Percentiles rank a stretch among this genome's conserved stretches.
phyloP scores from a whole-genome alignment of 1,284 basidiomycete species.

The Anthracocystis setariae region DNA sequence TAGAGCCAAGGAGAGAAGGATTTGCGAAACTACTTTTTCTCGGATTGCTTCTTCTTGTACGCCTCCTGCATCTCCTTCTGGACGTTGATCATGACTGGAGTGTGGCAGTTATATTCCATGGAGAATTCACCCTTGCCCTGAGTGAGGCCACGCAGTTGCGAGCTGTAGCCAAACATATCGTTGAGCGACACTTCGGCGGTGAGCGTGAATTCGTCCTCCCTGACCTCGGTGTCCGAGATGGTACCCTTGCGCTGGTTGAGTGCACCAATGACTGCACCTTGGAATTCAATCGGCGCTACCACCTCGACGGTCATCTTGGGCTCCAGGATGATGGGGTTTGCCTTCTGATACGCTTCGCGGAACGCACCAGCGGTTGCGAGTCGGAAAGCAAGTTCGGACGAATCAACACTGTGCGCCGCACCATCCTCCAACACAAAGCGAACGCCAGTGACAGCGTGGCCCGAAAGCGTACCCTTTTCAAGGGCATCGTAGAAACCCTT shows the following conservation, averaged over 20 bases:
- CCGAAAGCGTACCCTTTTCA: constrained; percentile 89
- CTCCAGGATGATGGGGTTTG: constrained; percentile 86
- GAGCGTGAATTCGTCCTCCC: constrained; percentile 95
- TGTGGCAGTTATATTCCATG: constrained; percentile 88
- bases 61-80: constrained; percentile 82
- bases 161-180: constrained; percentile 92
- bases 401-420: constrained; percentile 93
- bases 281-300: constrained; percentile 94
- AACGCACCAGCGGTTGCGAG: constrained; percentile 90
- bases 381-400: constrained; percentile 94
- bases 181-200: constrained; percentile 92
- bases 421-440: constrained; percentile 93
- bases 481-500: constrained; percentile 97
- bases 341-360: constrained; percentile 85
- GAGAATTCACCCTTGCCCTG: constrained; percentile 74
- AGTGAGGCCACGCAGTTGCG: constrained; percentile 81
- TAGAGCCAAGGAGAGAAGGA: not conserved
- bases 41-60: constrained; percentile 58
- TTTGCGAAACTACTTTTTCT: constrained; percentile 45
- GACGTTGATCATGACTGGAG: constrained; percentile 86
- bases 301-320: constrained; percentile 99
- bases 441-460: constrained; percentile 86
- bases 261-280: constrained; percentile 94
- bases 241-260: constrained; percentile 93
- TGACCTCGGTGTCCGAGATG: constrained; percentile 93